These are phyloP conservation scores for Begonia masoniana DNA, from an alignment of 306 rosid genomes.

Conservation along the genomic window DNA sequence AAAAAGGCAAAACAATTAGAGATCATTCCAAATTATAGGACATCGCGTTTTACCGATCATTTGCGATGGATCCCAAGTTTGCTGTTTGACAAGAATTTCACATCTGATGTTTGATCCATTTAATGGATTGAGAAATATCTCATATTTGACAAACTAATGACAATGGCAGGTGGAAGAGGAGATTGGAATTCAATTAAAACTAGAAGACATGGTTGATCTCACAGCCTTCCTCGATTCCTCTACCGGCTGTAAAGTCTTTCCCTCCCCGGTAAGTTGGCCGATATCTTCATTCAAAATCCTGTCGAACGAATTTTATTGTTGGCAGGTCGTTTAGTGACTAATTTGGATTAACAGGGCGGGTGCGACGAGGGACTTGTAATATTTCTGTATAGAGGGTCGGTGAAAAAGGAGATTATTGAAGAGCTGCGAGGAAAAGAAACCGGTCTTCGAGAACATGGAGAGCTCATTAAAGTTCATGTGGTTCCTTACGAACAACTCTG, in stretches of 20 bases:
- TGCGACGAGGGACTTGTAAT: conserved; percentile 82
- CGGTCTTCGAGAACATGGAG: conserved; percentile 83
- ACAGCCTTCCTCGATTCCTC: conserved; percentile 66
- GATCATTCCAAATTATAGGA: too few species aligned
- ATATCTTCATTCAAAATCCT: background rate
- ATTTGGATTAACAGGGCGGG: conserved; percentile 47
- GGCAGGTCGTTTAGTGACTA: background rate
- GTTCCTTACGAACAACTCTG: conserved; percentile 68
- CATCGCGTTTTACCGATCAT: too few species aligned
- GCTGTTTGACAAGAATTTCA: too few species aligned
- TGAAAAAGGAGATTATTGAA: conserved; percentile 39
- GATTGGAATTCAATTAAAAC: conserved; percentile 55
- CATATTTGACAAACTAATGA: background rate
- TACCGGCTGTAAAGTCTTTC: conserved; percentile 63
- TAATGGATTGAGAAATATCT: too few species aligned
- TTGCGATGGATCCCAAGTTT: too few species aligned
- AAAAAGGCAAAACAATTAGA: too few species aligned
- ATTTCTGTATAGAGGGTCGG: conserved; percentile 47
- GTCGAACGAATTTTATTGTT: background rate
- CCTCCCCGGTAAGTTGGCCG: conserved; percentile 48
- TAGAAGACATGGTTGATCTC: conserved; percentile 70
- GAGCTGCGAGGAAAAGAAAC: conserved; percentile 76
- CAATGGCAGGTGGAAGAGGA: conserved; percentile 79
- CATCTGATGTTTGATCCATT: too few species aligned
- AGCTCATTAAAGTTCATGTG: conserved; percentile 63